Evolutionary conservation across 139 green algal genomes (phyloP).

Genomic region (Cymbomonas tetramitiformis): DNA sequence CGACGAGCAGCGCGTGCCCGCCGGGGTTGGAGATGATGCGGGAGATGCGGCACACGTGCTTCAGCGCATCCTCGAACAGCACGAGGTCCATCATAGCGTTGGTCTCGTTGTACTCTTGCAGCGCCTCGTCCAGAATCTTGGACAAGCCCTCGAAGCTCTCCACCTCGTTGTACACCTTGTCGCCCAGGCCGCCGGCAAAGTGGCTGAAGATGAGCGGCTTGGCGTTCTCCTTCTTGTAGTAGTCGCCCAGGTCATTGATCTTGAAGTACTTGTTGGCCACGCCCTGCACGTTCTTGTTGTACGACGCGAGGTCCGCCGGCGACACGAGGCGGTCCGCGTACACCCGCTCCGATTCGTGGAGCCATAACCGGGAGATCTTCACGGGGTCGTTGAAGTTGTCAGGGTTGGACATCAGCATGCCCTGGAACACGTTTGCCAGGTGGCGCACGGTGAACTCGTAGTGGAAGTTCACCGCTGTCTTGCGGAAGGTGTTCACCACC

Average conservation of each 20-base stretch:
- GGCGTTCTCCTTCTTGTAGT: constrained; percentile 66
- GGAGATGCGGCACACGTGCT: constrained; percentile 70
- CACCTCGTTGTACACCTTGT: constrained; percentile 59
- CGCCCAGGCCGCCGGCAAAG: constrained; percentile 56
- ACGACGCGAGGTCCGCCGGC: constrained; percentile 45
- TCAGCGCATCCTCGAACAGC: constrained; percentile 80
- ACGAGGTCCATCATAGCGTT: constrained; percentile 78
- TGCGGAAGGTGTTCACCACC: constrained; percentile 64
- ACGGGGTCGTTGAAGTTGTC: constrained; percentile 46
- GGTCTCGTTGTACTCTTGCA: constrained; percentile 78
- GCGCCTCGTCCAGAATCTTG: constrained; percentile 58
- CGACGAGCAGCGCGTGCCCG: constrained; percentile 72
- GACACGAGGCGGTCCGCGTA: constrained; percentile 34
- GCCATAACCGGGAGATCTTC: constrained; percentile 70
- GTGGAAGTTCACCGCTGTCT: constrained; percentile 82
- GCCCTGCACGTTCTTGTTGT: constrained; percentile 52
- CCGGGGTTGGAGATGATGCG: constrained; percentile 62
- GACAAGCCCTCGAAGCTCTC: constrained; percentile 42
- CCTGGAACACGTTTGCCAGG: constrained; percentile 75
- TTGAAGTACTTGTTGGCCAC: constrained; percentile 68
- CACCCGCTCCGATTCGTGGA: constrained; percentile 73
- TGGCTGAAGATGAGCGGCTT: constrained; percentile 78
- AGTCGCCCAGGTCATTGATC: constrained; percentile 65
- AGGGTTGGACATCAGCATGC: constrained; percentile 61
- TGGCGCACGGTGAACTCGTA: constrained; percentile 81